A percentile compares a stretch with the other conserved stretches of the same genome.
Evolutionary conservation across 23 red algal genomes (phyloP).

Genomic region (Rhodosorus marinus): DNA sequence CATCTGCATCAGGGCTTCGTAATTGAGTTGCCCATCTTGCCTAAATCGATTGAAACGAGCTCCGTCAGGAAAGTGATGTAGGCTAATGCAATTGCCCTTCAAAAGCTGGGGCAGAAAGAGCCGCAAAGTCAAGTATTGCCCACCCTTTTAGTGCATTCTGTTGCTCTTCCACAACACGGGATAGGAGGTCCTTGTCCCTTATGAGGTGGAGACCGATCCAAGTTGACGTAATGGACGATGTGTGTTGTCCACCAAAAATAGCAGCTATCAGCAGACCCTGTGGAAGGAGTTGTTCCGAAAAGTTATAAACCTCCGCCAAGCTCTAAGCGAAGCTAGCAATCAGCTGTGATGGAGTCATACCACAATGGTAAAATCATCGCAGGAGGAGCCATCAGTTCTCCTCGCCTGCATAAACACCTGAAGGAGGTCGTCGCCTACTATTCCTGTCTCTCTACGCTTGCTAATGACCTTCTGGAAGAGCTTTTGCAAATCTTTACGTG

Average conservation of each 20-base stretch:
- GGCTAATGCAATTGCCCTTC: no score
- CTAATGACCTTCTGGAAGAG: slow-evolving; percentile 64
- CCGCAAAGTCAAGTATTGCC: no score
- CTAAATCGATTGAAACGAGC: slow-evolving; percentile 5
- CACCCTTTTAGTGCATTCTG: no score
- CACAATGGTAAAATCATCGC: slow-evolving; percentile 61
- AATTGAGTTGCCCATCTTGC: slow-evolving; percentile 12
- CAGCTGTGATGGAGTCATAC: no score
- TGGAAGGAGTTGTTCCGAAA: no score
- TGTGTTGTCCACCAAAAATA: slow-evolving; percentile 94
- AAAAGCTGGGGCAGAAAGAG: no score
- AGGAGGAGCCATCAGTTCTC: slow-evolving; percentile 45
- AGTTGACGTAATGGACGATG: slow-evolving; percentile 66
- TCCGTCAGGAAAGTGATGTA: no score
- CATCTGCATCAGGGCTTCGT: slow-evolving; percentile 54
- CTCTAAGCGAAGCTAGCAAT: no score
- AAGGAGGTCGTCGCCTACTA: slow-evolving; percentile 76
- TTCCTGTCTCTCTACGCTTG: slow-evolving; percentile 29
- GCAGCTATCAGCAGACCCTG: slow-evolving; percentile 45
- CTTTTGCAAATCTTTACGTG: slow-evolving; percentile 37
- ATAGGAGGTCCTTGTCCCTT: slow-evolving; percentile 20
- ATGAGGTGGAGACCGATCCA: slow-evolving; percentile 76
- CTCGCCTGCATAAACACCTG: slow-evolving; percentile 79
- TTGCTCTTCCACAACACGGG: slow-evolving; percentile 51
- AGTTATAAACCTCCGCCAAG: no score